Evolutionary conservation across 306 rosid species (phyloP).

Genomic region (Prunus campanulata): DNA sequence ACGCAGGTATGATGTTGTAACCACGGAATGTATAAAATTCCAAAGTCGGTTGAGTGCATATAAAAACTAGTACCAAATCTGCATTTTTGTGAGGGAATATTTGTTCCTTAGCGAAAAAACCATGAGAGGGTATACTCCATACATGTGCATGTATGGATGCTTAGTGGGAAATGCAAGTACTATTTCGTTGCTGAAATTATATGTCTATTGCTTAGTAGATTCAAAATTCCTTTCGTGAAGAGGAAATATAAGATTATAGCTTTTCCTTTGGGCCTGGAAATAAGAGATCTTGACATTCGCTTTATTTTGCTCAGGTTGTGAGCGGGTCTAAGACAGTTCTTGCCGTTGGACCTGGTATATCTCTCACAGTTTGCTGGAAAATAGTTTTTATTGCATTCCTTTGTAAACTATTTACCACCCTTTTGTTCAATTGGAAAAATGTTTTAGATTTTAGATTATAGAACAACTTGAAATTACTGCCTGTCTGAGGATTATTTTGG

Average conservation of each 20-base stretch:
- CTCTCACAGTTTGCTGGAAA: conserved; percentile 6
- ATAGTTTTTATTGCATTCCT: too few species aligned
- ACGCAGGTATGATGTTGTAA: conserved; percentile 61
- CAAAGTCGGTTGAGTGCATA: background rate
- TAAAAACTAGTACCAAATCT: background rate
- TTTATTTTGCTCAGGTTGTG: conserved; percentile 50
- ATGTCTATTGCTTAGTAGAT: background rate
- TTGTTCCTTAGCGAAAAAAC: background rate
- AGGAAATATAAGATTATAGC: background rate
- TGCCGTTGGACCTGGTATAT: conserved; percentile 88
- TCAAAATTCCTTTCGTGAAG: background rate
- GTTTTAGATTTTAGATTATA: background rate
- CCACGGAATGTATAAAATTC: background rate
- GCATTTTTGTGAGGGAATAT: background rate
- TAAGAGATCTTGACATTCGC: background rate
- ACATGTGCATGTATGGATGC: too few species aligned
- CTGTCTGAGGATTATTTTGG: background rate
- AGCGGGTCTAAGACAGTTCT: conserved; percentile 90
- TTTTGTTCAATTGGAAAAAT: background rate
- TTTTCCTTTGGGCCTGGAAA: background rate
- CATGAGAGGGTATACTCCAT: too few species aligned
- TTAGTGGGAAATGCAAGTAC: background rate
- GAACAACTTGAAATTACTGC: background rate
- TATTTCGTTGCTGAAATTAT: background rate
- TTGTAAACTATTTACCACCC: background rate